phyloP scores from a whole-genome alignment of 2,329 filamentous ascomycete species.

The Cadophora gregata region DNA sequence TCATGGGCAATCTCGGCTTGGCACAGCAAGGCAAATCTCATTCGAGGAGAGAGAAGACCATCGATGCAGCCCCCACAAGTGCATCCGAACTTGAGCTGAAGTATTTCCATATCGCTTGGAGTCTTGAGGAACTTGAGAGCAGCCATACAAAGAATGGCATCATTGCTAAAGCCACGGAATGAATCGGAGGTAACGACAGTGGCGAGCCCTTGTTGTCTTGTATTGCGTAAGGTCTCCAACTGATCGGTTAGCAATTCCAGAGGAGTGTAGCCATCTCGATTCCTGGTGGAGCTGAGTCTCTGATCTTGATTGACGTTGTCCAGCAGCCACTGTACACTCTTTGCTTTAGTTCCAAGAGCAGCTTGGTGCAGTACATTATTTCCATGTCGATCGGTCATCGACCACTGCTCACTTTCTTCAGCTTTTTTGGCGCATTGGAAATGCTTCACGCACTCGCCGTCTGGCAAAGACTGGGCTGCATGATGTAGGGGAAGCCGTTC shows the following conservation, averaged over 20 bases:
- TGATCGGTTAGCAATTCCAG: conserved; percentile 42
- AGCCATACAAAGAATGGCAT: conserved; percentile 42
- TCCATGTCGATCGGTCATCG: conserved; percentile 20
- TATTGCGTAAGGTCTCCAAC: conserved; percentile 43
- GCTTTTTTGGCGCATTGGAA: conserved; percentile 17
- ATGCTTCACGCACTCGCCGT: conserved; percentile 31
- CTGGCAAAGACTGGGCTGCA: conserved; percentile 25
- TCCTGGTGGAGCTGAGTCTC: conserved; percentile 35
- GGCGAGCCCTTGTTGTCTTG: conserved; percentile 24
- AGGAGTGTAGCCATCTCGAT: conserved; percentile 45
- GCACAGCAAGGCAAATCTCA: conserved; percentile 42
- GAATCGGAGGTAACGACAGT: conserved; percentile 40
- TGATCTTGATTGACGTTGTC: conserved; percentile 31
- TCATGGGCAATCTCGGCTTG: conserved; percentile 41
- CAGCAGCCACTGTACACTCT: conserved; percentile 41
- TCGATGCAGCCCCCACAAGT: conserved; percentile 47
- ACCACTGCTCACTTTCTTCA: conserved; percentile 17
- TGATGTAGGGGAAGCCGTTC: conserved; percentile 31
- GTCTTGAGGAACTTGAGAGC: conserved; percentile 34
- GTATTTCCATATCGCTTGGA: conserved; percentile 27
- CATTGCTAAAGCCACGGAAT: conserved; percentile 43
- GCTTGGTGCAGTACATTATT: conserved; percentile 35
- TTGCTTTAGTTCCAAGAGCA: conserved; percentile 26
- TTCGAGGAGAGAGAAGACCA: conserved; percentile 49
- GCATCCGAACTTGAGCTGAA: conserved; percentile 46